Evolutionary conservation across 1,284 basidiomycete species (phyloP).

Genomic region (Trichosporon sp.): DNA sequence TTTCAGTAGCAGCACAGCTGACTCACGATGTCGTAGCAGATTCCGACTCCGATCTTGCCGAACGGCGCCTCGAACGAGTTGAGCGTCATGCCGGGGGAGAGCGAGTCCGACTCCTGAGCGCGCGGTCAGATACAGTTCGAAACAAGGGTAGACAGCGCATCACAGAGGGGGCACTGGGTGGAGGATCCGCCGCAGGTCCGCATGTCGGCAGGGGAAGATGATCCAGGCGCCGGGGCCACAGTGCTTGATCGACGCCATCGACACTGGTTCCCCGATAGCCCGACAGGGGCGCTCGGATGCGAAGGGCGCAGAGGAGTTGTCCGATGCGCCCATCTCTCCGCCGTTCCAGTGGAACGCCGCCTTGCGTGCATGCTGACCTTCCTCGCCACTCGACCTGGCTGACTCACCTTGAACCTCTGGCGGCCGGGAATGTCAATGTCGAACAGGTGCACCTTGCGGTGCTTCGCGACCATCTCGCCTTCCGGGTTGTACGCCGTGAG

Average conservation of each 20-base stretch:
- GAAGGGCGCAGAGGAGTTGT: background rate
- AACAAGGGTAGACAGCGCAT: background rate
- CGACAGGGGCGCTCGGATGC: constrained; percentile 4
- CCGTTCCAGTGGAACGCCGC: background rate
- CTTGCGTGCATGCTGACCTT: constrained; percentile 9
- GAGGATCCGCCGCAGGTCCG: too few relatives aligned
- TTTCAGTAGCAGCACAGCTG: background rate
- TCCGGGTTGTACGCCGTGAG: constrained; percentile 85
- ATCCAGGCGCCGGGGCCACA: background rate
- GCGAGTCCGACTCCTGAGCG: constrained; percentile 85
- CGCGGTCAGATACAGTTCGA: background rate
- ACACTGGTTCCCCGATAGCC: background rate
- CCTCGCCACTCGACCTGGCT: constrained; percentile 1
- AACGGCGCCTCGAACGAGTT: constrained; percentile 83
- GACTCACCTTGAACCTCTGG: constrained; percentile 86
- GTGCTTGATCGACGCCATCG: constrained; percentile 9
- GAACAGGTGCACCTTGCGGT: constrained; percentile 95
- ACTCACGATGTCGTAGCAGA: constrained; percentile 60
- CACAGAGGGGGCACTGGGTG: too few relatives aligned
- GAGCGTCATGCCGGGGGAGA: constrained; percentile 75
- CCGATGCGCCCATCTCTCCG: constrained; percentile 18
- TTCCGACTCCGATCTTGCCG: constrained; percentile 57
- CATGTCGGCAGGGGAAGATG: background rate
- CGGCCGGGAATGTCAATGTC: constrained; percentile 97
- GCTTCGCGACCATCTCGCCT: constrained; percentile 80